These are phyloP conservation scores for Carpinus viminea DNA, from an alignment of 306 rosid genomes.

Conservation along the genomic window DNA sequence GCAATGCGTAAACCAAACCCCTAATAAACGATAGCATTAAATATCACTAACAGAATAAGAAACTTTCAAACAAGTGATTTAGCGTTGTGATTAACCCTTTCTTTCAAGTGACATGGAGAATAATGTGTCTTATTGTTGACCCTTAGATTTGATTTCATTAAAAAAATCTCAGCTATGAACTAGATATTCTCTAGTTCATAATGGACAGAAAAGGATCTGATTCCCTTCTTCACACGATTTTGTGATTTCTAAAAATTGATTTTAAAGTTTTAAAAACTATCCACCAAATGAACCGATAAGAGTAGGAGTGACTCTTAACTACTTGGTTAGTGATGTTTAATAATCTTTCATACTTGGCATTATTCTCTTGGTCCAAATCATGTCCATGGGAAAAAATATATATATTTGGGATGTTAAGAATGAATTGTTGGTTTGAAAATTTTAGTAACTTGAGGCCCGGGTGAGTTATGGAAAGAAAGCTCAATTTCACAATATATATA, in stretches of 20 bases:
- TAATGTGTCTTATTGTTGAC: no score
- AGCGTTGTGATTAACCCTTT: no score
- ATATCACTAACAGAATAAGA: not conserved
- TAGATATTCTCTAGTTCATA: no score
- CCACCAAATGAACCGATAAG: not conserved
- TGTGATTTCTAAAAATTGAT: not conserved
- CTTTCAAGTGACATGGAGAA: no score
- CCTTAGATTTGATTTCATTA: no score
- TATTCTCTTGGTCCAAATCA: not conserved
- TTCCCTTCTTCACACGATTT: not conserved
- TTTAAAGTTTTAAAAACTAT: not conserved
- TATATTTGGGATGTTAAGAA: no score
- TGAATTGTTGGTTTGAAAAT: no score
- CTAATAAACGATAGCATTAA: constrained; percentile 29
- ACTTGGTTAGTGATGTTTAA: not conserved
- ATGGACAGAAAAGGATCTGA: no score
- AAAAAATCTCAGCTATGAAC: no score
- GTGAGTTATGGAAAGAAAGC: no score
- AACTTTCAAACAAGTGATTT: no score
- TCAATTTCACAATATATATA: not conserved
- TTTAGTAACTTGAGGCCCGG: no score
- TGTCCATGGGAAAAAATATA: not conserved
- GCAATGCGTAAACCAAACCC: constrained; percentile 87
- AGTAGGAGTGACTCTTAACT: not conserved
- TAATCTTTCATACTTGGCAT: not conserved